phyloP scores from a whole-genome alignment of 805 yeast genomes.

The Tetrapisispora phaffii region DNA sequence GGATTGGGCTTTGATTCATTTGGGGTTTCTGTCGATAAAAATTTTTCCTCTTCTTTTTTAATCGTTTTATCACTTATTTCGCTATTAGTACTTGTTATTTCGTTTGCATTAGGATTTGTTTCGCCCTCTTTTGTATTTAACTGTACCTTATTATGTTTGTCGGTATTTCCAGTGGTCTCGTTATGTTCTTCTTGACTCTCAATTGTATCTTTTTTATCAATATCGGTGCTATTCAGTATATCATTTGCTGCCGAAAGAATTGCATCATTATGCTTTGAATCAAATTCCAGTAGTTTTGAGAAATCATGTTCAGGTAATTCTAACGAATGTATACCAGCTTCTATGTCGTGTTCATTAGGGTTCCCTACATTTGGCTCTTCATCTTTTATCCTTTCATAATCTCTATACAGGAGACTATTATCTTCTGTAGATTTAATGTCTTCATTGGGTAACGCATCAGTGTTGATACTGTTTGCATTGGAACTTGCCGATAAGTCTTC shows the following conservation, averaged over 20 bases:
- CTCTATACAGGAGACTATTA: not conserved
- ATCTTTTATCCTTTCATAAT: not conserved
- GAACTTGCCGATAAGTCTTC: not conserved
- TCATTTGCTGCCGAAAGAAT: slow-evolving; percentile 14
- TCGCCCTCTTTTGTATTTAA: slow-evolving; percentile 6
- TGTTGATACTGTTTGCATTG: not conserved
- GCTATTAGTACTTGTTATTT: not conserved
- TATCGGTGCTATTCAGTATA: slow-evolving; percentile 2
- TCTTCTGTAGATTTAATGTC: not conserved
- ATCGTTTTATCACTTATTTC: not conserved
- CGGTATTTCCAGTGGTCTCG: not conserved
- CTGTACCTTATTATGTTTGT: not conserved
- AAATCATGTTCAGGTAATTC: slow-evolving; percentile 24
- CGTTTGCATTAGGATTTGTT: not conserved
- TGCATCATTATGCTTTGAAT: slow-evolving; percentile 26
- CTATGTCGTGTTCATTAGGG: not conserved
- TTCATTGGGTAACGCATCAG: not conserved
- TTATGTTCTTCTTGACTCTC: not conserved
- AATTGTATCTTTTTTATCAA: not conserved
- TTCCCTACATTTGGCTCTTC: not conserved
- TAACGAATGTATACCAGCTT: slow-evolving; percentile 6
- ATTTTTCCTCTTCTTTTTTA: not conserved
- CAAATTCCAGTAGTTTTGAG: slow-evolving; percentile 26
- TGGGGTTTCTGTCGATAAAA: not conserved
- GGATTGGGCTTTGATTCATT: not conserved